phyloP scores from a whole-genome alignment of 2,329 filamentous ascomycete genomes.

The Aureobasidium namibiae region DNA sequence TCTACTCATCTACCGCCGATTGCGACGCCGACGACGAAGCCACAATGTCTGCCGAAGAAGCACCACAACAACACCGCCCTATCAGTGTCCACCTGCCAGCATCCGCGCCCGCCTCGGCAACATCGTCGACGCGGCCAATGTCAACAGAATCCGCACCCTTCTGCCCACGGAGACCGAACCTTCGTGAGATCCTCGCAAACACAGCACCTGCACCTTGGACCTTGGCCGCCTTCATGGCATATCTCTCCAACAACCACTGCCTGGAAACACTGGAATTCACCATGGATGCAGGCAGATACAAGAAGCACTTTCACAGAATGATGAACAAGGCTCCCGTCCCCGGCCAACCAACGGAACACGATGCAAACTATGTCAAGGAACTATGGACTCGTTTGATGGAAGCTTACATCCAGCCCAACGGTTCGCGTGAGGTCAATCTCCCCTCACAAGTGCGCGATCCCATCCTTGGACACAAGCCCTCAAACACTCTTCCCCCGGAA shows the following conservation, averaged over 20 bases:
- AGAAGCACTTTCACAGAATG: slow-evolving; percentile 55
- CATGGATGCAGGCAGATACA: slow-evolving; percentile 83
- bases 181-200: slow-evolving; percentile 83
- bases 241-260: slow-evolving; percentile 93
- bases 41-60: slow-evolving; percentile 41
- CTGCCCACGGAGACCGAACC: slow-evolving; percentile 57
- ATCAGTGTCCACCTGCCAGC: background rate
- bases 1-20: slow-evolving; percentile 18
- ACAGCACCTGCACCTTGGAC: slow-evolving; percentile 82
- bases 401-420: slow-evolving; percentile 80
- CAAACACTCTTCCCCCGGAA: slow-evolving; percentile 55
- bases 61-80: slow-evolving; percentile 13
- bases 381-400: slow-evolving; percentile 84
- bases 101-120: slow-evolving; percentile 17
- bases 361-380: slow-evolving; percentile 62
- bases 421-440: slow-evolving; percentile 82
- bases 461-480: slow-evolving; percentile 56
- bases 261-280: slow-evolving; percentile 95
- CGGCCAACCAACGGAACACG: slow-evolving; percentile 42
- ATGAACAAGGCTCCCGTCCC: slow-evolving; percentile 39
- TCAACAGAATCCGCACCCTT: slow-evolving; percentile 37
- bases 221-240: slow-evolving; percentile 87
- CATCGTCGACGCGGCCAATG: slow-evolving; percentile 11
- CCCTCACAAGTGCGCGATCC: slow-evolving; percentile 77
- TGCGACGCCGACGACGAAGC: slow-evolving; percentile 41